Percentiles rank a stretch among this genome's conserved stretches.
Evolutionary conservation across 352 stramenopile genomes (phyloP).

Genomic region (Globisporangium spinosum): DNA sequence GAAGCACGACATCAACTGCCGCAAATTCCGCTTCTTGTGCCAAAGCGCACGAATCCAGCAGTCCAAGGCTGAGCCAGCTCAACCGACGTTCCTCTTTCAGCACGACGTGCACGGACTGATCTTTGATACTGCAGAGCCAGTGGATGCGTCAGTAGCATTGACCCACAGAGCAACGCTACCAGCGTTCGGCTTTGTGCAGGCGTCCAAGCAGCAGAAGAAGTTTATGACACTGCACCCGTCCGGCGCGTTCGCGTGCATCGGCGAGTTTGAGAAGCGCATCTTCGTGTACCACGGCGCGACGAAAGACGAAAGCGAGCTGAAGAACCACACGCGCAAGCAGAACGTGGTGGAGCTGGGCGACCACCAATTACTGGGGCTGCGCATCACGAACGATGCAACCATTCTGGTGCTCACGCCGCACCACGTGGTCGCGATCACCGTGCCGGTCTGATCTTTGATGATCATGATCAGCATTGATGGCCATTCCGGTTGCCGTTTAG

Average conservation of each 20-base stretch:
- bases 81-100: slow-evolving; percentile 61
- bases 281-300: slow-evolving; percentile 63
- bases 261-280: slow-evolving; percentile 73
- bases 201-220: slow-evolving; percentile 87
- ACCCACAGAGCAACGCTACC: slow-evolving; percentile 53
- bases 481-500: background rate
- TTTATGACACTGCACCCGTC: slow-evolving; percentile 60
- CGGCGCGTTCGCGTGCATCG: slow-evolving; percentile 60
- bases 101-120: slow-evolving; percentile 78
- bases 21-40: slow-evolving; percentile 62
- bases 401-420: slow-evolving; percentile 56
- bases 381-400: slow-evolving; percentile 35
- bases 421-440: slow-evolving; percentile 33
- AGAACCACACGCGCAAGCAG: slow-evolving; percentile 54
- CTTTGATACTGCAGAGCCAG: slow-evolving; percentile 26
- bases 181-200: slow-evolving; percentile 83
- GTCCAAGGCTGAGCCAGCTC: background rate
- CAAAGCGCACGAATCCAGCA: slow-evolving; percentile 21
- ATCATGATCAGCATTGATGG: background rate
- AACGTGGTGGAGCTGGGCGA: slow-evolving; percentile 69
- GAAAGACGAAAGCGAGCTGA: slow-evolving; percentile 23
- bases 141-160: slow-evolving; percentile 26
- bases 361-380: slow-evolving; percentile 58
- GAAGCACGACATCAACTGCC: slow-evolving; percentile 62
- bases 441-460: slow-evolving; percentile 15